Evolutionary conservation across 2,329 filamentous ascomycete species (phyloP).

Genomic region (Cladophialophora yegresii): DNA sequence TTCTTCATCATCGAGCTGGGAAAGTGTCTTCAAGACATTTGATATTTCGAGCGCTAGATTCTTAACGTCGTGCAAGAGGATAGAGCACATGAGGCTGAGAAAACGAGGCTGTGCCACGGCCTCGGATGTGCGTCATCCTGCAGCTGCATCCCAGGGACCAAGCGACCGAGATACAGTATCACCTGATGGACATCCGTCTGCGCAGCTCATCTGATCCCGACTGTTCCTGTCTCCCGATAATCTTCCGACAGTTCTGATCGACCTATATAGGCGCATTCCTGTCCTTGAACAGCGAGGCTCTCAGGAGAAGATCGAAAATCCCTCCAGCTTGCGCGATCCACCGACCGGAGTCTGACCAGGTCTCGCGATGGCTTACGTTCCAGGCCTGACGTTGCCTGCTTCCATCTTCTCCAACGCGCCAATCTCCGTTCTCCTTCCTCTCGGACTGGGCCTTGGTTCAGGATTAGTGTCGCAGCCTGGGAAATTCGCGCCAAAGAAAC

Average conservation of each 20-base stretch:
- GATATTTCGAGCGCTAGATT: background rate
- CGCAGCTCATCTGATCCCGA: background rate
- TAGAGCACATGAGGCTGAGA: background rate
- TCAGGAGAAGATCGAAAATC: background rate
- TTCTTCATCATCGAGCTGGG: background rate
- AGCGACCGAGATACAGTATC: conserved; percentile 1
- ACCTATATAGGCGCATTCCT: conserved; percentile 1
- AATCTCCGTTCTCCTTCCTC: conserved; percentile 72
- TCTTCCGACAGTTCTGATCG: background rate
- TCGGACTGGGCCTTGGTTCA: conserved; percentile 71
- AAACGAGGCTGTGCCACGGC: background rate
- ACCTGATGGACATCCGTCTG: background rate
- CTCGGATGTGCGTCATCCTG: conserved; percentile 6
- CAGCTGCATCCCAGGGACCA: background rate
- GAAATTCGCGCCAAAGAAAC: conserved; percentile 40
- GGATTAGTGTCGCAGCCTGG: conserved; percentile 64
- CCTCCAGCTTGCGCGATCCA: background rate
- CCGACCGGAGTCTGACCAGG: background rate
- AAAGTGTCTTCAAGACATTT: background rate
- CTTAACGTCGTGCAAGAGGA: background rate
- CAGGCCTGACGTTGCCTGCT: conserved; percentile 72
- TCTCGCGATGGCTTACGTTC: conserved; percentile 71
- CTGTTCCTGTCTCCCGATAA: background rate
- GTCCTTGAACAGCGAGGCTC: background rate
- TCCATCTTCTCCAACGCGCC: conserved; percentile 71